Evolutionary conservation across 768 basidiomycete species (phyloP), one percentile per base, ranked within the genome.

Genomic region (Suillus variegatus): DNA sequence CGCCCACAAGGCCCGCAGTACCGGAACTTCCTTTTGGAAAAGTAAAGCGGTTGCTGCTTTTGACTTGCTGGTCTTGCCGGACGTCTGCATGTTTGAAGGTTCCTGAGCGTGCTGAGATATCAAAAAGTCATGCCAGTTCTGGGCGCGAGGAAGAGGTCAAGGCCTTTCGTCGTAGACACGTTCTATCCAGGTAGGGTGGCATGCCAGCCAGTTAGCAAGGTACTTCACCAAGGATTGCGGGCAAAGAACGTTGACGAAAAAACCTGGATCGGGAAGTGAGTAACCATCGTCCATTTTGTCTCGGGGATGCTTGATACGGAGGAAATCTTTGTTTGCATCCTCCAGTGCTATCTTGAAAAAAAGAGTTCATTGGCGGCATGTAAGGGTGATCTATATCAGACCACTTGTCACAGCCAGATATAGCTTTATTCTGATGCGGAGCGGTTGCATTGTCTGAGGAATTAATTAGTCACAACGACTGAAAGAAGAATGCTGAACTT

Each of bases 331-430:
- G 1, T 49, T 49, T 2, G 22, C 49, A 1, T 49, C 22, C 49
- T 49, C 0, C 49, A 49, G 3, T 0, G 22, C 22, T 49, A 3
- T 25, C 49, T 49, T 49, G 22, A n/a, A 38, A 60, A 38, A 28
- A 22, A 36, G 28, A 38, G 4, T 60, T 38, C 38, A 38, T 38
- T 38, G 57, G 38, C 14, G 38, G 57, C 57, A 60, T 38, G 4
- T 12, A 43, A 38, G 36, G 57, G 57, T 60, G 57, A 25, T 60
- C 57, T 5, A 60, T 40, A 41, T 60, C 57, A 8, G 35, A 38
- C 57, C 57, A 60, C 57, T 60, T 60, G 38, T 60, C 35, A 41
- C 38, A 8, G 38, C 57, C 57, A 7, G 22, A 43, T 12, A 43
- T 38, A 38, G 10, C 20, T 60, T 7, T 28, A 3, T 40, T 43